Base-by-base conservation (phyloP, 2,329 filamentous ascomycete genomes). In the Aspergillus aculeatus region DNA sequence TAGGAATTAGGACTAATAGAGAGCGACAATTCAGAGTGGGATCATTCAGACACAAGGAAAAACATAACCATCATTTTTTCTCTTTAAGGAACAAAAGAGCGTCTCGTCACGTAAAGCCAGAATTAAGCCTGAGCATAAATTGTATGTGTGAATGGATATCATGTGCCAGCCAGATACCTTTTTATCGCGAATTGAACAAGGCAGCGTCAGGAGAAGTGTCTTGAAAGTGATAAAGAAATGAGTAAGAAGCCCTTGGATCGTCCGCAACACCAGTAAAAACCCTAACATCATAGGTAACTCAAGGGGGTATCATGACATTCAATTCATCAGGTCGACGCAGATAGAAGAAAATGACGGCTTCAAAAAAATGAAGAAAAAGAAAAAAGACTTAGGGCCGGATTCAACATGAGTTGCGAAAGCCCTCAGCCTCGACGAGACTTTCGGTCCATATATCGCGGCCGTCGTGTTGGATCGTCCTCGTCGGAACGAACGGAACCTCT, bases 391-490 rank as follows among this genome's bases (percentile, higher is more conserved):
- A 47, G 19, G 26, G 6, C 9, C 5, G 19, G 41, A 29, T 31
- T 5, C 5, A 14, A 53, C 12, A 29, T 41, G 21, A 12, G 4
- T 2, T 12, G 14, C 32, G 16, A 35, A 9, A 23, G n/a, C 7
- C 35, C 29, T 70, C 52, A 71, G 6, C 47, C 56, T 23, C 70
- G 59, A 10, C 69, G 66, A 55, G 69, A 59, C 48, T 69, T 66
- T 31, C 73, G 70, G 32, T 73, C 69, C 59, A 74, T 67, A 48
- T 75, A 74, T 19, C 73, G 58, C 3, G 69, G 71, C 23, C 70
- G 66, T 19, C 71, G 69, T 47, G 50, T 50, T 21, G 56, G 41
- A 11, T 68, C 61, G 10, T 65, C 64, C 10, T 66, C 64, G 5
- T 62, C 58, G 6, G 26, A 41, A n/a, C 59, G 50, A 26, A 47